Conservation (phyloP, 768 basidiomycete genomes). For the Mycena alexandri region DNA sequence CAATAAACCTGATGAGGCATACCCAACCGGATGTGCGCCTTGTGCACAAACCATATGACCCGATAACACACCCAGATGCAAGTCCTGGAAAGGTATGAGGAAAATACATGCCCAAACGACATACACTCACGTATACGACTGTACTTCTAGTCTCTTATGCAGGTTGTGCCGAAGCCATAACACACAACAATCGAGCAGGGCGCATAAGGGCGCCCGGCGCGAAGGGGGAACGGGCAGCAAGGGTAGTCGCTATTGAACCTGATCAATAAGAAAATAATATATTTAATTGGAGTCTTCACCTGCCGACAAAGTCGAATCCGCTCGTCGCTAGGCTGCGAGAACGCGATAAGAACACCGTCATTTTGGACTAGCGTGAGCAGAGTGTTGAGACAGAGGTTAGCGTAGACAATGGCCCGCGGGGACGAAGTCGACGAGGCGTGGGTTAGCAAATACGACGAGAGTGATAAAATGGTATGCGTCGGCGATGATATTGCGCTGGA, state of each 20-base stretch:
- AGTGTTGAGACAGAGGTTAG: conserved; percentile 66
- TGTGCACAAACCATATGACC: conserved; percentile 69
- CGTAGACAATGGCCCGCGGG: conserved; percentile 71
- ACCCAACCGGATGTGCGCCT: conserved; percentile 68
- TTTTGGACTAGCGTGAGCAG: conserved; percentile 67
- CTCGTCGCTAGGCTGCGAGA: conserved; percentile 57
- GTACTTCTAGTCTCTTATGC: conserved; percentile 70
- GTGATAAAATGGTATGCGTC: conserved; percentile 62
- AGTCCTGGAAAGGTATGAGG: conserved; percentile 51
- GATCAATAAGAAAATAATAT: conserved; percentile 13
- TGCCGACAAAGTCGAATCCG: conserved; percentile 73
- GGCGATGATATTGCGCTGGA: conserved; percentile 49
- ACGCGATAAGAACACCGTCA: conserved; percentile 57
- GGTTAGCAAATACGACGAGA: conserved; percentile 75
- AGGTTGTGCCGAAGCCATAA: conserved; percentile 81
- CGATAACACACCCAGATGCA: conserved; percentile 69
- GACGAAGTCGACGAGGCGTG: conserved; percentile 75
- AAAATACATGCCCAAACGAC: neutral
- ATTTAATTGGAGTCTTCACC: conserved; percentile 48
- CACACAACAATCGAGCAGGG: conserved; percentile 75
- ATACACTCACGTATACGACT: conserved; percentile 65
- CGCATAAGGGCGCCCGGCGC: conserved; percentile 63
- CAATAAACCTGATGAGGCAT: conserved; percentile 33
- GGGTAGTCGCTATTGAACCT: conserved; percentile 60
- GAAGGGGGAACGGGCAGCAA: conserved; percentile 56